Base-by-base conservation (phyloP, 306 rosid species). In the Cucumis hystrix region DNA sequence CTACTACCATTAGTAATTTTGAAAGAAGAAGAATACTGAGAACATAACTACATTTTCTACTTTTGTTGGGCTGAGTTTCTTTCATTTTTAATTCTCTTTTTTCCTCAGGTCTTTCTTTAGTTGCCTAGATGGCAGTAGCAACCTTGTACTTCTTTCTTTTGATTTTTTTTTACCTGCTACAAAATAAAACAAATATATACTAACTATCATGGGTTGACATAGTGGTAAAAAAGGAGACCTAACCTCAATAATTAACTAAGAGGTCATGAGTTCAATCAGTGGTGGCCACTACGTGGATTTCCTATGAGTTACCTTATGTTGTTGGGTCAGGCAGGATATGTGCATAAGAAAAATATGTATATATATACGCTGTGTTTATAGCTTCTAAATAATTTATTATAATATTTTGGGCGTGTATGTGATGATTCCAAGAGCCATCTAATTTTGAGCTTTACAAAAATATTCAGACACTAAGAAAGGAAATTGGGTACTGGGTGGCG, bases 401-500 rank as follows among this genome's bases (percentile, higher is more conserved):
- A 47, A 70, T 70, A 66, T 39, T 39, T 8, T 68, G 74, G 21
- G 56, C 54, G 8, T 25, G 60, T 71, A 25, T 30, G 23, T 49
- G 40, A 23, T 71, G 60, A 23, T 23, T 45, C 7, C 13, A 13
- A 43, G 76, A 49, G 41, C 37, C 23, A 35, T n/a, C 56, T 45
- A 59, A 43, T 68, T 72, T 79, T 51, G 77, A 62, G 58, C 18
- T 71, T 49, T 20, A 49, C 20, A 37, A 37, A 72, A 81, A 79
- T 65, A 39, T 80, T 77, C 83, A 93, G 98, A 85, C 77, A 62
- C 81, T 77, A 82, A 89, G 74, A 85, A 83, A 77, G 96, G 92
- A 81, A 88, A 89, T 56, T 93, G 98, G 98, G 86, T 93, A 79
- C 82, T 91, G 92, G 98, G 98, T 62, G 96, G 97, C 80, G 93